These are phyloP conservation scores for Cytospora schulzeri DNA, from an alignment of 2,329 filamentous ascomycete species.

Conservation along the genomic window DNA sequence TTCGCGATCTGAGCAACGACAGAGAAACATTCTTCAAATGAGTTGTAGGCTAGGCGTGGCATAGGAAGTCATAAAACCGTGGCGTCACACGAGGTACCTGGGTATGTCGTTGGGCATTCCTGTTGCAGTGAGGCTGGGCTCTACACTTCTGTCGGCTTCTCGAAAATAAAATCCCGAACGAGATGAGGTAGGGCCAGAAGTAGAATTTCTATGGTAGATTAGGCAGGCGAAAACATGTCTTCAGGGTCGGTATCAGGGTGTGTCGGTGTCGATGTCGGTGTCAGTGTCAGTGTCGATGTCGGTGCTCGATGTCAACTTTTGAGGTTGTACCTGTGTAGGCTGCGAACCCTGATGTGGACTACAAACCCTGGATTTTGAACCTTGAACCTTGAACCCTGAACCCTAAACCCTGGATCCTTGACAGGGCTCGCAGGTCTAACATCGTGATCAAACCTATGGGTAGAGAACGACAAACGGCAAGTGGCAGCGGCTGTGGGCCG, in stretches of 20 bases:
- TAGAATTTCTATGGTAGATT: not conserved
- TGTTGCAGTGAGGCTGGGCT: not conserved
- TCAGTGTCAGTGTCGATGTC: not conserved
- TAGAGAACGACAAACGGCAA: constrained; percentile 1
- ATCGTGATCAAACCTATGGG: constrained; percentile 4
- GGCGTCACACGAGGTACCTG: not conserved
- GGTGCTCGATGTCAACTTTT: not conserved
- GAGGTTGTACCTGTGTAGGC: not conserved
- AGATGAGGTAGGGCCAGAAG: not conserved
- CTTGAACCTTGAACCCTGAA: not conserved
- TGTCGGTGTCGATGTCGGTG: not conserved
- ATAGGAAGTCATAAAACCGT: not conserved
- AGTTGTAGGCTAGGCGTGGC: not conserved
- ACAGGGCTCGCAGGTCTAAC: not conserved
- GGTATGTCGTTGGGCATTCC: not conserved
- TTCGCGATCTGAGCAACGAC: not conserved
- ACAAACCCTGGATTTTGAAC: not conserved
- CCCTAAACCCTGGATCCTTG: not conserved
- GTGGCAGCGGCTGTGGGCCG: constrained; percentile 12
- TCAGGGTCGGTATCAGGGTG: not conserved
- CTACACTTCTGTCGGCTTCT: not conserved
- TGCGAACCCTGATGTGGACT: not conserved
- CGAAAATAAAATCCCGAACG: not conserved
- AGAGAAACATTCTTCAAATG: not conserved
- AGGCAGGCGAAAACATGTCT: no score